phyloP scores from a whole-genome alignment of 2,329 filamentous ascomycete species.

The Alternaria longipes region DNA sequence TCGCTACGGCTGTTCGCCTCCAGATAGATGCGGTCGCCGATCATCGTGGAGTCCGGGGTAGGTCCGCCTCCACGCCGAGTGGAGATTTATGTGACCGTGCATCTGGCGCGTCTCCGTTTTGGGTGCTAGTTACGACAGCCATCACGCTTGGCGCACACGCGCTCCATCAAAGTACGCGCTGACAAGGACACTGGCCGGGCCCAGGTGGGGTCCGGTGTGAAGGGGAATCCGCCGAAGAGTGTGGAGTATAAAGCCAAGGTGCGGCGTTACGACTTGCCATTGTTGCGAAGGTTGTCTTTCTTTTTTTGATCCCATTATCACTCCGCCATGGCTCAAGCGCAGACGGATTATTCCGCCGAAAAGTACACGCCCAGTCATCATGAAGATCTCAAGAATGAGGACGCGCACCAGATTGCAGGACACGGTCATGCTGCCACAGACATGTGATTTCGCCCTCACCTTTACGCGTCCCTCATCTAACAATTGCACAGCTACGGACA shows the following conservation, averaged over 20 bases:
- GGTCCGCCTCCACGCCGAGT: conserved; percentile 17
- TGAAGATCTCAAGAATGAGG: conserved; percentile 40
- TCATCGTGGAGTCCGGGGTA: conserved; percentile 15
- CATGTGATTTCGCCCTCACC: conserved; percentile 27
- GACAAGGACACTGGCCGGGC: conserved; percentile 11
- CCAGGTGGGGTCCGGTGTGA: conserved; percentile 8
- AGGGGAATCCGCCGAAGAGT: background rate
- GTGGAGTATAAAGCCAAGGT: conserved; percentile 12
- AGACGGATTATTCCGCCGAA: conserved; percentile 19
- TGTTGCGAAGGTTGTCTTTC: background rate
- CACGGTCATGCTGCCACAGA: conserved; percentile 45
- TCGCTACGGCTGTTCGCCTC: conserved; percentile 13
- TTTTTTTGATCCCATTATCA: background rate
- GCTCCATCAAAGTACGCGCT: conserved; percentile 3
- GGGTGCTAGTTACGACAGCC: conserved; percentile 9
- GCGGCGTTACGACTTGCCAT: conserved; percentile 18
- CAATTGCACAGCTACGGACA: conserved; percentile 41
- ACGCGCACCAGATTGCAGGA: conserved; percentile 38
- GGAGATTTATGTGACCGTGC: conserved; percentile 4
- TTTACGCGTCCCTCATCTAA: conserved; percentile 9
- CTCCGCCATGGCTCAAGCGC: conserved; percentile 19
- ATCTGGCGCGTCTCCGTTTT: conserved; percentile 2
- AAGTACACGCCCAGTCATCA: conserved; percentile 33
- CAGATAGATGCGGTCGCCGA: conserved; percentile 10
- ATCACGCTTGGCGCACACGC: conserved; percentile 14